Conservation (phyloP, 352 stramenopile species). For the Thalassiosira hispida region DNA sequence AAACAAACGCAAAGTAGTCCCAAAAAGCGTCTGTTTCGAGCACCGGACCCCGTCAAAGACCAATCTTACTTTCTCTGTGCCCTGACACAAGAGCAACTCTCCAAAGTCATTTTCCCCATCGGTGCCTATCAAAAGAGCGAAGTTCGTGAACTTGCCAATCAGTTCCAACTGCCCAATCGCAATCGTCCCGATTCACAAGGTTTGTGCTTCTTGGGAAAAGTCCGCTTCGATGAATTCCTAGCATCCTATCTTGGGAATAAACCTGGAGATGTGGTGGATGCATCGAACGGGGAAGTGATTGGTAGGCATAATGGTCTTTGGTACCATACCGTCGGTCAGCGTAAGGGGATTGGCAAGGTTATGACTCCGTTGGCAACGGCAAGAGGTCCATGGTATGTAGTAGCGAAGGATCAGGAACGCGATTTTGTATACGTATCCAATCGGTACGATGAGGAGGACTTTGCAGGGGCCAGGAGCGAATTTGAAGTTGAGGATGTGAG, state of each 20-base stretch:
- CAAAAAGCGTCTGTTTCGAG: slow-evolving; percentile 72
- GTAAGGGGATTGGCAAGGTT: slow-evolving; percentile 86
- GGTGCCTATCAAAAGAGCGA: slow-evolving; percentile 84
- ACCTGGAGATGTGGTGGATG: slow-evolving; percentile 82
- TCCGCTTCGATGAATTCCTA: slow-evolving; percentile 88
- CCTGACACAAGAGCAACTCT: slow-evolving; percentile 84
- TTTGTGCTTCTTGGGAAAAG: slow-evolving; percentile 88
- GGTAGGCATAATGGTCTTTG: slow-evolving; percentile 87
- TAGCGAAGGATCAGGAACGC: slow-evolving; percentile 78
- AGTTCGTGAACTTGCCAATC: slow-evolving; percentile 83
- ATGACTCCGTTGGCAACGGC: slow-evolving; percentile 75
- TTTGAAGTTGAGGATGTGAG: slow-evolving; percentile 85
- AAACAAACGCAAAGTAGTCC: slow-evolving; percentile 1
- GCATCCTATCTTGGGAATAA: slow-evolving; percentile 82
- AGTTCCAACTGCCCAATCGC: slow-evolving; percentile 87
- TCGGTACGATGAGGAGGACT: slow-evolving; percentile 79
- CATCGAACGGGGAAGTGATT: slow-evolving; percentile 77
- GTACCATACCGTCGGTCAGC: slow-evolving; percentile 88
- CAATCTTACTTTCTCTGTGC: slow-evolving; percentile 89
- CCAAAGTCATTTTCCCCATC: slow-evolving; percentile 85
- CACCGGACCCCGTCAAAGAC: slow-evolving; percentile 88
- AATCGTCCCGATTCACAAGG: slow-evolving; percentile 87
- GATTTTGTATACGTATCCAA: slow-evolving; percentile 87
- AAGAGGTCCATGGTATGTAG: slow-evolving; percentile 87
- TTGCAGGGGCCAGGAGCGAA: slow-evolving; percentile 66